A percentile compares a stretch with the other conserved stretches of the same genome.
Evolutionary conservation across 2,329 filamentous ascomycete genomes (phyloP).

Genomic region (Colletotrichum theobromicola): DNA sequence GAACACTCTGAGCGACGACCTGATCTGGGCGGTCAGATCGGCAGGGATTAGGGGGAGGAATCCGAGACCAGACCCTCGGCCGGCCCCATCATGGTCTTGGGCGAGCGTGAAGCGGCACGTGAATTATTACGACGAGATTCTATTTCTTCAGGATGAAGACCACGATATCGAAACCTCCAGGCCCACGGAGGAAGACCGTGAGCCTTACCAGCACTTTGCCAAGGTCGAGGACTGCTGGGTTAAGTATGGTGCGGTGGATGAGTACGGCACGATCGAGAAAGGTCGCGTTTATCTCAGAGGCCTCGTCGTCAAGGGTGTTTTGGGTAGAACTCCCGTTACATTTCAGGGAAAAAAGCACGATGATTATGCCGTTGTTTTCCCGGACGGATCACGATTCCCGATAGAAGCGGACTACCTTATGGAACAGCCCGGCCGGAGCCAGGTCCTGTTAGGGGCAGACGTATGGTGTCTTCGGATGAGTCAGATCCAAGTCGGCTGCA

Average conservation of each 20-base stretch:
- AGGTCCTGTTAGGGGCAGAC: background rate
- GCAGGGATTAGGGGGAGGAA: background rate
- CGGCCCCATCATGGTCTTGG: slow-evolving; percentile 18
- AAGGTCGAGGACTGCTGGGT: background rate
- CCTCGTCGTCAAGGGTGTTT: background rate
- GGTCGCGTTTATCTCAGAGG: background rate
- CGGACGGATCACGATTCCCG: background rate
- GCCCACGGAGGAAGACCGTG: background rate
- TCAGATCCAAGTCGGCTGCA: background rate
- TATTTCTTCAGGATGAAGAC: background rate
- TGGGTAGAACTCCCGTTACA: background rate
- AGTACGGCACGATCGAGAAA: background rate
- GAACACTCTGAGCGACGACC: slow-evolving; percentile 13
- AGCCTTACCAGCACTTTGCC: background rate
- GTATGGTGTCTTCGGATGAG: background rate
- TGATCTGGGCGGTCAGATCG: slow-evolving; percentile 5
- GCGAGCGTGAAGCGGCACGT: slow-evolving; percentile 8
- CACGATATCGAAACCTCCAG: background rate
- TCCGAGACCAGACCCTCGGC: background rate
- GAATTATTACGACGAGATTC: background rate
- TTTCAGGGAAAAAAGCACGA: background rate
- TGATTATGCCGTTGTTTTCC: background rate
- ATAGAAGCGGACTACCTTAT: background rate
- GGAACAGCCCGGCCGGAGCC: background rate
- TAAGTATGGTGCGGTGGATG: background rate